phyloP scores from a whole-genome alignment of 2,329 filamentous ascomycete species.

The Emmonsia crescens region DNA sequence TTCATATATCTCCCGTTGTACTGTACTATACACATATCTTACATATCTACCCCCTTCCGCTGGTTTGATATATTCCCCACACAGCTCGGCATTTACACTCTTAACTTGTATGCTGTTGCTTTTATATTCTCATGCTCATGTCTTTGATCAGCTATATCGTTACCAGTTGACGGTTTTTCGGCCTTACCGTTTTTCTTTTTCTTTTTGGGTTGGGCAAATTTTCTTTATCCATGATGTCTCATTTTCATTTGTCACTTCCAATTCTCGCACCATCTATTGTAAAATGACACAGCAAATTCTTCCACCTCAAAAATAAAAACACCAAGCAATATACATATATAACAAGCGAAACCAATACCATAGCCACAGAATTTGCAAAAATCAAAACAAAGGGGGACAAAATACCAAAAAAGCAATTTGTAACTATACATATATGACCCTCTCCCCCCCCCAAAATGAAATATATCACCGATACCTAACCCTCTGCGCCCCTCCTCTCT shows the following conservation, averaged over 20 bases:
- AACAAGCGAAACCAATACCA: neutral
- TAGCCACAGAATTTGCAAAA: neutral
- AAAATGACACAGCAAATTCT: neutral
- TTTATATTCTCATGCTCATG: neutral
- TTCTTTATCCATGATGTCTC: neutral
- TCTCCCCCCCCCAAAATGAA: neutral
- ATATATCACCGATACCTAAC: conserved; percentile 31
- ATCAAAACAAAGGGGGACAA: neutral
- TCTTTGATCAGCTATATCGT: neutral
- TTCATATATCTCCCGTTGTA: neutral
- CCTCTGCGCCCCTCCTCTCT: conserved; percentile 35
- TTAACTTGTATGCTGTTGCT: neutral
- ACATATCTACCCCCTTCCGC: neutral
- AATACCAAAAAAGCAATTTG: neutral
- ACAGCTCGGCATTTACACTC: neutral
- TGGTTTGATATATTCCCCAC: neutral
- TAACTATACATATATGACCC: neutral
- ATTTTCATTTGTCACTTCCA: neutral
- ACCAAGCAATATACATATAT: neutral
- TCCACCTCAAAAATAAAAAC: neutral
- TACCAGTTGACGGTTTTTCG: neutral
- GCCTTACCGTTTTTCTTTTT: neutral
- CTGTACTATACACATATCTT: neutral
- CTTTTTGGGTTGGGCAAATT: neutral
- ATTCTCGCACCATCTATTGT: neutral